Conservation (phyloP, 768 basidiomycete species). For the Rhodotorula toruloides region DNA sequence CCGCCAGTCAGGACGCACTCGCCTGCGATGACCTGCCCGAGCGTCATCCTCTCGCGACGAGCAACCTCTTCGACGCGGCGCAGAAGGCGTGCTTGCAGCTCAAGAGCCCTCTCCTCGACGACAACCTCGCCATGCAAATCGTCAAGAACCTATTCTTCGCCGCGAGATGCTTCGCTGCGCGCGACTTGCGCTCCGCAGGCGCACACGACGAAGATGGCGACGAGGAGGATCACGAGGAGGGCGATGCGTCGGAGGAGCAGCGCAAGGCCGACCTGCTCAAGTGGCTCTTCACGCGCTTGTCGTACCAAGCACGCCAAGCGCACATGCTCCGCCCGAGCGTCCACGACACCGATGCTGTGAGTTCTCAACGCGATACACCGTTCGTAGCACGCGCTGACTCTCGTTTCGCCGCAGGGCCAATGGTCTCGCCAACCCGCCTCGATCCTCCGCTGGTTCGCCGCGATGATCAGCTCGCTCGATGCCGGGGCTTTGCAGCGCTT, state of each 20-base stretch:
- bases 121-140: slow-evolving; percentile 67
- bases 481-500: slow-evolving; percentile 58
- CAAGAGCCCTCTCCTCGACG: slow-evolving; percentile 72
- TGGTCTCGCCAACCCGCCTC: slow-evolving; percentile 79
- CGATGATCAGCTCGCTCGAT: slow-evolving; percentile 72
- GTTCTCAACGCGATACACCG: no score
- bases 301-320: slow-evolving; percentile 54
- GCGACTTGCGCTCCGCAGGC: not conserved
- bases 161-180: slow-evolving; percentile 70
- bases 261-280: slow-evolving; percentile 57
- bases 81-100: slow-evolving; percentile 70
- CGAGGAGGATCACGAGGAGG: slow-evolving; percentile 45
- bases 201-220: slow-evolving; percentile 40
- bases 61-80: slow-evolving; percentile 60
- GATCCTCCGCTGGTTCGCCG: slow-evolving; percentile 86
- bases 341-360: slow-evolving; percentile 34
- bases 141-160: slow-evolving; percentile 91
- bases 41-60: slow-evolving; percentile 54
- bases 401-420: slow-evolving; percentile 54
- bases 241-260: slow-evolving; percentile 37
- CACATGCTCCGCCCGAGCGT: slow-evolving; percentile 40
- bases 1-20: slow-evolving; percentile 44
- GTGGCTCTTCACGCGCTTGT: slow-evolving; percentile 92
- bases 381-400: not conserved
- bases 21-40: slow-evolving; percentile 46